phyloP scores from a whole-genome alignment of 768 basidiomycete species.

The Kwoniella dendrophila region DNA sequence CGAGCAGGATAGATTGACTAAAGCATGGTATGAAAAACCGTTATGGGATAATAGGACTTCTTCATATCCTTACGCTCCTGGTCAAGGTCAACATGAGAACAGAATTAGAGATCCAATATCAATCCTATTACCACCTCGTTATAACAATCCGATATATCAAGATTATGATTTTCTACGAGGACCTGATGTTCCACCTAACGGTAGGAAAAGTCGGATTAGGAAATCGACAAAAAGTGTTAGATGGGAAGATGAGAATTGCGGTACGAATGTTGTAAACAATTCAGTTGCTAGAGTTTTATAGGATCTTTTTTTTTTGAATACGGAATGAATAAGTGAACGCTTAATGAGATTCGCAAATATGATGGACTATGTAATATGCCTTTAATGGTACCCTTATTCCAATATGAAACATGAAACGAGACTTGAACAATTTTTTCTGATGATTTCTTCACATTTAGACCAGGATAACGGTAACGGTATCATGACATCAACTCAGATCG shows the following conservation, averaged over 20 bases:
- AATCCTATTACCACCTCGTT: neutral
- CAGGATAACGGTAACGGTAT: too few relatives aligned
- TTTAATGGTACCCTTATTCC: too few relatives aligned
- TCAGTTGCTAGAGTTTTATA: slow-evolving; percentile 22
- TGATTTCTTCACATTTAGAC: too few relatives aligned
- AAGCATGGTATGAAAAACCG: slow-evolving; percentile 37
- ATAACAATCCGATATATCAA: neutral
- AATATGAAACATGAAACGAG: too few relatives aligned
- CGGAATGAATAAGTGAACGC: too few relatives aligned
- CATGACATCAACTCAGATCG: too few relatives aligned
- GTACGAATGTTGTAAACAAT: neutral
- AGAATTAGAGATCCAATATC: neutral
- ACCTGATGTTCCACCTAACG: neutral
- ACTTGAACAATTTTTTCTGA: too few relatives aligned
- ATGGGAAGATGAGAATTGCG: slow-evolving; percentile 29
- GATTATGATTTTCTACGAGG: too few relatives aligned
- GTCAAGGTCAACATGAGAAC: neutral
- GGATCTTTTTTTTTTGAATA: too few relatives aligned
- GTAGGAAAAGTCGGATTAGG: slow-evolving; percentile 16
- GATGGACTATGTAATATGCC: too few relatives aligned
- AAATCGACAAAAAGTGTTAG: slow-evolving; percentile 36
- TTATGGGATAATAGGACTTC: slow-evolving; percentile 26
- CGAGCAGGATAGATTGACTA: slow-evolving; percentile 23
- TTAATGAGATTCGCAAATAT: too few relatives aligned
- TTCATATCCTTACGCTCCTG: too few relatives aligned